Evolutionary conservation across 2,329 filamentous ascomycete genomes (phyloP), one percentile per base, ranked within the genome.

Genomic region (Thermoascus crustaceus): DNA sequence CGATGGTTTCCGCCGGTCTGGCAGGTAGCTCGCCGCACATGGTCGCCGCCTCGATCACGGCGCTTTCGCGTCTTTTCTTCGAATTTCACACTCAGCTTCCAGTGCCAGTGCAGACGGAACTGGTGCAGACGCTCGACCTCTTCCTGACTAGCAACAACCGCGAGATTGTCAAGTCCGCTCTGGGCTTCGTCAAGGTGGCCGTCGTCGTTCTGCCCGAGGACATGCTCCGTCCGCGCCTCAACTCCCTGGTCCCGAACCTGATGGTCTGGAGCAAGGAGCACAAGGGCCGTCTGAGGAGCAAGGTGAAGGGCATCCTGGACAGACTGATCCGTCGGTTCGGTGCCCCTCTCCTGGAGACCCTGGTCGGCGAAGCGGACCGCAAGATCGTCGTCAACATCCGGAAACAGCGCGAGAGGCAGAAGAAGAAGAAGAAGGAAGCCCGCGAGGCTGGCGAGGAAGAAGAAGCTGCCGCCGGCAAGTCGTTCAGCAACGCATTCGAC

Each of bases 251-350:
- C 2, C 85, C 88, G 3, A 94, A 94, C 60, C 71, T 96, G 13
- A 85, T 96, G 71, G 78, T 88, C 26, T 98, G 91, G 89, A 88
- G 84, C 56, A 86, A 95, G 61, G 91, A 98, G 63, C 93, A 98
- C 70, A 96, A 96, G 68, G 87, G 87, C 8, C 87, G 94, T 57
- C 91, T 98, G 68, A 86, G 89, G 53, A 81, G 85, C 32, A 98
- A 96, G 69, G 88, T 98, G 48, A 96, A 95, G 76, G 88, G 95
- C 55, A 96, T 98, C 44, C 68, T 98, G 10, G 91, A 98, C 66
- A 79, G 91, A 34, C 86, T 95, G 74, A 82, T 96, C 14, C 78
- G 89, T 31, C 79, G 89, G 38, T 96, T 95, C 54, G 88, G 91
- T 31, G 82, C 83, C 30, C 82, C 89, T 2, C 63, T 77, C 19